Evolutionary conservation across 805 yeast genomes (phyloP).

Genomic region (Nakazawaea pomicola): DNA sequence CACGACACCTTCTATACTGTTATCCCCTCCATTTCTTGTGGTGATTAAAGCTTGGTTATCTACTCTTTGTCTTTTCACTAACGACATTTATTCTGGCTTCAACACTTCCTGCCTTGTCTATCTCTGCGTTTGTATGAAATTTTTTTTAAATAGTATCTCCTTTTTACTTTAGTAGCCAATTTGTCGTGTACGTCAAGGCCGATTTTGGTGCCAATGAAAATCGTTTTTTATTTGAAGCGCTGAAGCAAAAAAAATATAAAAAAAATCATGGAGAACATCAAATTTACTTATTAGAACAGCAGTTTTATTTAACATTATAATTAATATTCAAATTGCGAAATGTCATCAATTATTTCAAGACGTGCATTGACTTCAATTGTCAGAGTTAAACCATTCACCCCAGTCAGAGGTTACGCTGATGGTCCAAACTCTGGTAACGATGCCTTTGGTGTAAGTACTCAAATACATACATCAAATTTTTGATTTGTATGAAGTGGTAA

Average conservation of each 20-base stretch:
- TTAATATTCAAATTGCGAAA: constrained; percentile 2
- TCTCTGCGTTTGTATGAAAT: background rate
- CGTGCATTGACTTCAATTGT: constrained; percentile 31
- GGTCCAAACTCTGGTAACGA: constrained; percentile 54
- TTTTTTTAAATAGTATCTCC: background rate
- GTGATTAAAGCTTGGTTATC: constrained; percentile 8
- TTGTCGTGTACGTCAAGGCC: background rate
- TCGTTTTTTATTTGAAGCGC: background rate
- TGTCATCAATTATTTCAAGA: constrained; percentile 24
- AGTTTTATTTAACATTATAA: constrained; percentile 2
- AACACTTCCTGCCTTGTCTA: too few species aligned
- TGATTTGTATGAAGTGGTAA: too few species aligned
- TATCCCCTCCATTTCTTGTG: constrained; percentile 4
- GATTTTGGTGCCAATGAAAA: constrained; percentile 5
- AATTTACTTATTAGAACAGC: too few species aligned
- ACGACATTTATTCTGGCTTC: constrained; percentile 28
- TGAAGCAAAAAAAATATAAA: too few species aligned
- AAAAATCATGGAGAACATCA: too few species aligned
- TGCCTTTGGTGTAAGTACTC: constrained; percentile 47
- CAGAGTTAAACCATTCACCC: constrained; percentile 22
- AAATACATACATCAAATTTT: background rate
- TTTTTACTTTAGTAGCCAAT: background rate
- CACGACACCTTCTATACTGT: constrained; percentile 23
- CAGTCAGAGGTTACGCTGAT: constrained; percentile 32
- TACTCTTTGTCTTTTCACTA: constrained; percentile 29